phyloP scores from a whole-genome alignment of 2,329 filamentous ascomycete genomes.

The Colletotrichum liriopes region DNA sequence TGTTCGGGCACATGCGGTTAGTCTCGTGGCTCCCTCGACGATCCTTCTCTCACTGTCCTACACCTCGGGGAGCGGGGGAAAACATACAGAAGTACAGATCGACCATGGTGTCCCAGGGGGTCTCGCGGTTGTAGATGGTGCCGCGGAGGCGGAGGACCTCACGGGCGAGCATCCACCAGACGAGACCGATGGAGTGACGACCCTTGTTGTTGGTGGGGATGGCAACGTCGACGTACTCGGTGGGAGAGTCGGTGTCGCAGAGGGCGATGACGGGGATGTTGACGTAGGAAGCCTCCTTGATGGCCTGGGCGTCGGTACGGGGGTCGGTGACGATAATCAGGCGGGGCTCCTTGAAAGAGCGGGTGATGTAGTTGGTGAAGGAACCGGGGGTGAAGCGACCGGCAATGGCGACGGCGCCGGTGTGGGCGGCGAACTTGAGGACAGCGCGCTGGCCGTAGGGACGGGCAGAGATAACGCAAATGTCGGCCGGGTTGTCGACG shows the following conservation, averaged over 20 bases:
- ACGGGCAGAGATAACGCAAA: slow-evolving; percentile 99
- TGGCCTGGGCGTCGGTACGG: slow-evolving; percentile 99
- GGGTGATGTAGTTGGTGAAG: slow-evolving; percentile 99
- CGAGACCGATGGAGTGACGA: slow-evolving; percentile 96
- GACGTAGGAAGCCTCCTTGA: slow-evolving; percentile 99
- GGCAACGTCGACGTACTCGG: slow-evolving; percentile 99
- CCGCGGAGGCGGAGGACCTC: slow-evolving; percentile 99
- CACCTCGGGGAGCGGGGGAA: background rate
- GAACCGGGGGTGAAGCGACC: slow-evolving; percentile 99
- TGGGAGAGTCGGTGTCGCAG: slow-evolving; percentile 98
- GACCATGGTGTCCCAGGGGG: slow-evolving; percentile 99
- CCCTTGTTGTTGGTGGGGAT: slow-evolving; percentile 99
- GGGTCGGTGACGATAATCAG: slow-evolving; percentile 99
- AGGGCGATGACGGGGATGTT: slow-evolving; percentile 99
- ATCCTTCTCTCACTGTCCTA: background rate
- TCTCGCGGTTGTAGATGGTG: slow-evolving; percentile 95
- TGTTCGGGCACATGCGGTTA: slow-evolving; percentile 48
- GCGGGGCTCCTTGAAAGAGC: slow-evolving; percentile 99
- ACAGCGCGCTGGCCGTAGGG: slow-evolving; percentile 99
- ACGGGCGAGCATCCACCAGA: slow-evolving; percentile 99
- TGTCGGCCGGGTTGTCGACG: slow-evolving; percentile 99
- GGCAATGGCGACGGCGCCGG: slow-evolving; percentile 96
- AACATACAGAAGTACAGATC: slow-evolving; percentile 97
- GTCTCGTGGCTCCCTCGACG: background rate
- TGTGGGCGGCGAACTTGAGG: slow-evolving; percentile 99